Base-by-base conservation (phyloP, 371 early-diverging fungal genomes). In the Haplosporangium sp. region DNA sequence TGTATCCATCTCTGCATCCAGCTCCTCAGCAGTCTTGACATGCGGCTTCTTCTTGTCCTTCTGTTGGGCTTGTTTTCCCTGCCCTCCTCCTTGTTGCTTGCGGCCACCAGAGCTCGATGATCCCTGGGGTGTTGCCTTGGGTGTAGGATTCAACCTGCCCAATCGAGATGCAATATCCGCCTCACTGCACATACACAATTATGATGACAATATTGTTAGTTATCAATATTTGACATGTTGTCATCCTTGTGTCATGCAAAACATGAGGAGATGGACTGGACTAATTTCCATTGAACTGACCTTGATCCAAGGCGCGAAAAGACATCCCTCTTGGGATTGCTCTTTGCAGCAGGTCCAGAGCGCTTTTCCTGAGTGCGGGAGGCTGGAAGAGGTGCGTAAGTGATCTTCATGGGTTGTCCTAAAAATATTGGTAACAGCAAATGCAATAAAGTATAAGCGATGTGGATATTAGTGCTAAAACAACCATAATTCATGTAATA, bases 1-100 rank as follows among this genome's bases (percentile, higher is more conserved):
- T 29, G 79, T 67, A 55, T 77, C 79, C 79, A 77, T 77, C 57
- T 77, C 79, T n/a, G 73, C 73, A 61, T 77, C 79, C 56, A 77
- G 41, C 55, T 77, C 79, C 46, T 72, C 79, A 6, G 57, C 68
- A 36, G 72, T 68, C 65, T 71, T 72, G 21, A 48, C 37, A 16
- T 69, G 64, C 10, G 63, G 71, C 50, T 61, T 67, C 53, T 58
- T 59, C 48, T 67, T 67, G 13, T 60, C 59, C 47, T 41, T 63
- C 37, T 43, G 56, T 45, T 55, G 46, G 6, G 62, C 23, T 12
- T 61, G 46, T 48, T 55, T 63, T 51, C 18, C 50, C 3, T 63
- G 43, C 59, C 54, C 48, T 45, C 59, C 16, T n/a, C 56, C 59
- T 53, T 45, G 23, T 14, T 64, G 64, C 29, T 18, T n/a, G 18